Percentiles rank a stretch among this genome's conserved stretches.
Evolutionary conservation across 2,329 filamentous ascomycete genomes (phyloP).

Genomic region (Nemania sp.): DNA sequence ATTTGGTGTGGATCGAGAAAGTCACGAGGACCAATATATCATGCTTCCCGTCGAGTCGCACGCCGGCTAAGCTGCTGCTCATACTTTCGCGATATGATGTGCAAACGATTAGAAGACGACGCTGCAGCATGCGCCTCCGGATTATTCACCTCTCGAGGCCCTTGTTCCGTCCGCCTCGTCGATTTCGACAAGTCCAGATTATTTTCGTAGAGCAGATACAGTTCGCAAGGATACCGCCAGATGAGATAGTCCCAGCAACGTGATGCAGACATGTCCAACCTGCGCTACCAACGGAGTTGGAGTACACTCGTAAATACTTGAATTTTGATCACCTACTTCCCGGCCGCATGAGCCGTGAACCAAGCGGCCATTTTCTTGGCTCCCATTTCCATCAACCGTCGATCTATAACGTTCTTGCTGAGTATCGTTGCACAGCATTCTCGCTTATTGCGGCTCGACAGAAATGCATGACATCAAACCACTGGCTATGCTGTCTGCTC

Average conservation of each 20-base stretch:
- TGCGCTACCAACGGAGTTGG: not conserved
- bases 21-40: constrained; percentile 20
- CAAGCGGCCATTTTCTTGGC: constrained; percentile 2
- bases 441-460: constrained; percentile 29
- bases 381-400: constrained; percentile 2
- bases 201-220: not conserved
- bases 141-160: constrained; percentile 14
- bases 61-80: constrained; percentile 17
- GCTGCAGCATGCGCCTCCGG: constrained; percentile 10
- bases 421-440: constrained; percentile 22
- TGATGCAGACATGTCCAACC: constrained; percentile 4
- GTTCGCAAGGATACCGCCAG: not conserved
- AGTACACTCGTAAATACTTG: constrained; percentile 9
- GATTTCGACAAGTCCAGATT: not conserved
- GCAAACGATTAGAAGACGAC: constrained; percentile 10
- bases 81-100: constrained; percentile 11
- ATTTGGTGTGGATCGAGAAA: constrained; percentile 10
- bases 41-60: constrained; percentile 12
- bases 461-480: constrained; percentile 24
- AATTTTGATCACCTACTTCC: not conserved
- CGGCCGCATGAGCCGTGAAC: not conserved
- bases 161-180: constrained; percentile 6
- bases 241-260: constrained; percentile 1
- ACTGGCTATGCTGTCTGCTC: constrained; percentile 3
- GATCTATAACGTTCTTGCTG: constrained; percentile 24